phyloP scores from a whole-genome alignment of 768 basidiomycete species.

The Boletus rubropictus region DNA sequence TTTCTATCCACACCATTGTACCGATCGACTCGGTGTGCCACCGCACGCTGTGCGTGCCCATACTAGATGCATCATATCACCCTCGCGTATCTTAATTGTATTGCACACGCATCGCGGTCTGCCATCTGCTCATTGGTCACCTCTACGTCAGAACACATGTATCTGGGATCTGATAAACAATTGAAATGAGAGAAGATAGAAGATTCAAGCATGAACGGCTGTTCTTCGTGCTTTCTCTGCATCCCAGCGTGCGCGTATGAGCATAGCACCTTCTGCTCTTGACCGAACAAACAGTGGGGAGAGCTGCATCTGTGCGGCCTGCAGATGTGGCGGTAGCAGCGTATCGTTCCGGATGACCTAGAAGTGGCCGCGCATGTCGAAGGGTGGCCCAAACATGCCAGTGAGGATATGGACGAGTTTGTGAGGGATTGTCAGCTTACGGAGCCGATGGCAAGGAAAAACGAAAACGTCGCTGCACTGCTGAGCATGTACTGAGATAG shows the following conservation, averaged over 20 bases:
- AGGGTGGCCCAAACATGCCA: not conserved
- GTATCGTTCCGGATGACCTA: conserved; percentile 89
- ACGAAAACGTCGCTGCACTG: conserved; percentile 94
- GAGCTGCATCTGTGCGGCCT: conserved; percentile 59
- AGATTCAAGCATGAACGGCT: conserved; percentile 8
- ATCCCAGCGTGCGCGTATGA: conserved; percentile 74
- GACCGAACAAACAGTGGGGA: conserved; percentile 54
- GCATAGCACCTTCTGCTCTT: conserved; percentile 58
- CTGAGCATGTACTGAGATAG: conserved; percentile 98
- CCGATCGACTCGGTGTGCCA: conserved; percentile 18
- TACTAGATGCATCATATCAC: conserved; percentile 9
- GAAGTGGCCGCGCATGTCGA: not conserved
- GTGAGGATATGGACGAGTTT: conserved; percentile 1
- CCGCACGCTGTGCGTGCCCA: conserved; percentile 24
- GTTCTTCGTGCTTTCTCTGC: conserved; percentile 43
- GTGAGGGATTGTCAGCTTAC: conserved; percentile 38
- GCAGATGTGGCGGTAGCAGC: conserved; percentile 49
- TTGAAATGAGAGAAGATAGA: not conserved
- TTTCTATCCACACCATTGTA: conserved; percentile 14
- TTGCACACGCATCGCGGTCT: conserved; percentile 8
- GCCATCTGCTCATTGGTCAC: conserved; percentile 10
- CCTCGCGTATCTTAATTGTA: conserved; percentile 11
- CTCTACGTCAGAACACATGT: conserved; percentile 7
- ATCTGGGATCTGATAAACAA: conserved; percentile 11
- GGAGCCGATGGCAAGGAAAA: conserved; percentile 94